Percentiles rank a stretch among this genome's conserved stretches.
These are phyloP conservation scores for Trichoderma orchidacearum DNA, from an alignment of 495 filamentous ascomycete species.

Conservation along the genomic window DNA sequence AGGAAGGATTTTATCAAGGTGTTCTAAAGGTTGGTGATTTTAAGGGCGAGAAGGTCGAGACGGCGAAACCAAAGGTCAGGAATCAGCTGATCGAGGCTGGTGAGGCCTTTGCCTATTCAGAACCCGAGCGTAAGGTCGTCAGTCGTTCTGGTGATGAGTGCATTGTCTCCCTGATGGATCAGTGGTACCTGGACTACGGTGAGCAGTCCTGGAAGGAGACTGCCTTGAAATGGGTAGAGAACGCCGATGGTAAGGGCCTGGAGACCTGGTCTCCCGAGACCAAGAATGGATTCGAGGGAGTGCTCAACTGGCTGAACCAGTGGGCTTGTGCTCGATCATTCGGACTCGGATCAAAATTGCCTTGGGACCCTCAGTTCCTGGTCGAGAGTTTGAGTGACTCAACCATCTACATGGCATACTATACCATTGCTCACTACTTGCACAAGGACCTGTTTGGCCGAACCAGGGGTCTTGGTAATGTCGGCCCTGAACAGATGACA, in stretches of 20 bases:
- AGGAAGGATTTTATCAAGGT: conserved; percentile 95
- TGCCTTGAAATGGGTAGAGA: conserved; percentile 60
- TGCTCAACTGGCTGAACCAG: conserved; percentile 80
- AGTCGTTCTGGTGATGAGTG: conserved; percentile 80
- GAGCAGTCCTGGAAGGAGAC: conserved; percentile 62
- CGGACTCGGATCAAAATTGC: conserved; percentile 84
- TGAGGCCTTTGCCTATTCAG: conserved; percentile 81
- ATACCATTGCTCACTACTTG: conserved; percentile 81
- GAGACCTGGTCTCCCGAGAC: conserved; percentile 71
- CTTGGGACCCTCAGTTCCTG: conserved; percentile 84
- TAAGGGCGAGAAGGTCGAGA: conserved; percentile 72
- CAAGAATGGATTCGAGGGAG: conserved; percentile 70
- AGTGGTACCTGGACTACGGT: conserved; percentile 96
- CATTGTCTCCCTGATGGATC: conserved; percentile 83
- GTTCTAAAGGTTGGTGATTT: conserved; percentile 83
- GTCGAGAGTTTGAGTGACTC: conserved; percentile 88
- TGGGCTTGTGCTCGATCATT: conserved; percentile 93
- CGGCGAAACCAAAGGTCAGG: conserved; percentile 75
- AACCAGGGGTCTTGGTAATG: conserved; percentile 44
- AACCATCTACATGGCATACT: conserved; percentile 95
- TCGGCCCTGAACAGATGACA: conserved; percentile 77
- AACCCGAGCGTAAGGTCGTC: conserved; percentile 80
- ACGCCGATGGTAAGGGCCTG: conserved; percentile 44
- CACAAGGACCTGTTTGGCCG: conserved; percentile 68
- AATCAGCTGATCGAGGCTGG: conserved; percentile 63